These are phyloP conservation scores for Botrytis pseudocinerea DNA, from an alignment of 2,329 filamentous ascomycete genomes.

Conservation along the genomic window DNA sequence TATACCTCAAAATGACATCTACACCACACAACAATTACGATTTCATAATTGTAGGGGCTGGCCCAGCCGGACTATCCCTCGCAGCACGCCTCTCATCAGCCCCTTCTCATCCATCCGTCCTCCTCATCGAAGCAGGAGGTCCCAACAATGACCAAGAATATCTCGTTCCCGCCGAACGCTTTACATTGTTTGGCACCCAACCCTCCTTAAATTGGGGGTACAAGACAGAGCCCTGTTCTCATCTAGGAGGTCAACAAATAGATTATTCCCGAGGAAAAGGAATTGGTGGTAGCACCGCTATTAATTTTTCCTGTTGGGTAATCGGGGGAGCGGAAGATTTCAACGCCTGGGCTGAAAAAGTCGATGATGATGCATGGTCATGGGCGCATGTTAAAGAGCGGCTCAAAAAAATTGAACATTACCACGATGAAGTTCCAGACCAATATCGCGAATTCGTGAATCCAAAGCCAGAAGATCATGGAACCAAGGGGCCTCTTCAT, in stretches of 20 bases:
- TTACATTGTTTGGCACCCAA: constrained; percentile 47
- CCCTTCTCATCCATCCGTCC: constrained; percentile 50
- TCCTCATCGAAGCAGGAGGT: constrained; percentile 61
- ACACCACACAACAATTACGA: constrained; percentile 10
- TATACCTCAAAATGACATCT: not conserved
- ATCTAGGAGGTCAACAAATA: constrained; percentile 35
- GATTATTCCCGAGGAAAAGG: constrained; percentile 43
- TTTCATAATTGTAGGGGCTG: constrained; percentile 45
- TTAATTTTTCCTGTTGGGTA: constrained; percentile 50
- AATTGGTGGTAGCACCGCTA: constrained; percentile 44
- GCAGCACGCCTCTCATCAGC: constrained; percentile 54
- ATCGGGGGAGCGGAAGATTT: constrained; percentile 61
- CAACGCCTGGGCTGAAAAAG: constrained; percentile 58
- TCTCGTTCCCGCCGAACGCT: constrained; percentile 57
- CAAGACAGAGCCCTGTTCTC: constrained; percentile 34
- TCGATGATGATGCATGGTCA: constrained; percentile 55
- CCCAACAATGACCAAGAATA: constrained; percentile 49
- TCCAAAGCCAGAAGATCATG: constrained; percentile 51
- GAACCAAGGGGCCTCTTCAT: constrained; percentile 49
- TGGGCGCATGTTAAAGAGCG: constrained; percentile 55
- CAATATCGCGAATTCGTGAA: constrained; percentile 49
- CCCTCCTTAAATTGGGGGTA: constrained; percentile 36
- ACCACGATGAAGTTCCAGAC: constrained; percentile 46
- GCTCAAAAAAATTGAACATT: constrained; percentile 56
- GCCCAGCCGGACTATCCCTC: constrained; percentile 59